Base-by-base conservation (phyloP, 768 basidiomycete genomes). In the Leucocoprinus birnbaumii region DNA sequence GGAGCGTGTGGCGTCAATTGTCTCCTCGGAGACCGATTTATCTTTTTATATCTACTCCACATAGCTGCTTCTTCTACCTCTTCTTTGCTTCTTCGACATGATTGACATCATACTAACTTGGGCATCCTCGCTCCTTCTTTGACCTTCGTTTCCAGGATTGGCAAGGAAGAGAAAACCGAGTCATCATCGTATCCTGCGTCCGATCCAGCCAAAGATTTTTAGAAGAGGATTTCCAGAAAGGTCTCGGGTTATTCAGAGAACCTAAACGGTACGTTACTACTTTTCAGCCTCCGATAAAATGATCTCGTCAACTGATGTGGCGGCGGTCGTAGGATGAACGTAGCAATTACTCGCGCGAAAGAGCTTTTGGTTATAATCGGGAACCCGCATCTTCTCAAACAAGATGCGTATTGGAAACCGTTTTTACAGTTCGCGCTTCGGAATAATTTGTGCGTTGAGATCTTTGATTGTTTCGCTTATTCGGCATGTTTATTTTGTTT, bases 291-390 rank as follows among this genome's bases (percentile, higher is more conserved):
- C n/a, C 35, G 18, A 35, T 31, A 19, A 13, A 16, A 31, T 22
- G 19, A 18, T 9, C 27, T n/a, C 43, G 41, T 55, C 10, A 26
- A 50, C 38, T 42, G 3, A 10, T 16, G 22, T 48, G n/a, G n/a
- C n/a, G n/a, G n/a, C n/a, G n/a, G n/a, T 14, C 48, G 2, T 46
- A 80, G 79, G 56, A 78, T 81, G 78, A 81, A 81, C 53, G 79
- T 80, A 7, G 76, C 77, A 9, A 79, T 81, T 25, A 80, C 79
- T 2, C 77, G 79, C n/a, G 79, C 79, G 2, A 79, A 74, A 57
- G 77, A 80, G 56, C 70, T 81, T n/a, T 58, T 81, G 18, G 68
- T 81, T 5, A 72, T 81, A 16, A 68, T 80, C 46, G 79, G 79
- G 8, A 80, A 79, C 58, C 76, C 69, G 13, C 57, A 57, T 0